Evolutionary conservation across 140 eudicot genomes (phyloP).

Genomic region (Cichorium intybus): DNA sequence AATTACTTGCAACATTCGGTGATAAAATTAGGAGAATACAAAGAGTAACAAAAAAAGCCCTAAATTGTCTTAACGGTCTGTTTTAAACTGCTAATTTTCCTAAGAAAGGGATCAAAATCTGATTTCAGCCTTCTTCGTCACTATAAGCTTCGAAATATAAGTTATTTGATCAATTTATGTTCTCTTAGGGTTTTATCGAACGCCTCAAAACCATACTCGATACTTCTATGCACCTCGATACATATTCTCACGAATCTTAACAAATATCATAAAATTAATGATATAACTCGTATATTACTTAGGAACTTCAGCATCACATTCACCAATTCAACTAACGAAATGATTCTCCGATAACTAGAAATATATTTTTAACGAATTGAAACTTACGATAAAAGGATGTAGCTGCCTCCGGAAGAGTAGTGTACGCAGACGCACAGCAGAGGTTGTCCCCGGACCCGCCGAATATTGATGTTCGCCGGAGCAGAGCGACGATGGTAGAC

Average conservation of each 20-base stretch:
- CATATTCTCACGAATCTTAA: conserved; percentile 1
- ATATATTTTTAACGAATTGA: not conserved
- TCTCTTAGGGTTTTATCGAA: conserved; percentile 21
- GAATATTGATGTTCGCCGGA: conserved; percentile 27
- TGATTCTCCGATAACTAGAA: not conserved
- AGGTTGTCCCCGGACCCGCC: not conserved
- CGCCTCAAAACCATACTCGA: conserved; percentile 6
- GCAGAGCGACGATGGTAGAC: conserved; percentile 10
- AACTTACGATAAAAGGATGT: conserved; percentile 12
- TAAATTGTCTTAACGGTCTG: not conserved
- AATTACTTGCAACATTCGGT: not conserved
- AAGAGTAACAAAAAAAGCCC: not conserved
- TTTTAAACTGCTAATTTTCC: not conserved
- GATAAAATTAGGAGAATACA: not conserved
- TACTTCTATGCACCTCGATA: conserved; percentile 3
- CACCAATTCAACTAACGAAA: conserved; percentile 4
- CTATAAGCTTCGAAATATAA: not conserved
- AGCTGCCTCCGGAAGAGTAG: not conserved
- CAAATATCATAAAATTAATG: not conserved
- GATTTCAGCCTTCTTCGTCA: conserved; percentile 9
- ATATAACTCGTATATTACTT: not conserved
- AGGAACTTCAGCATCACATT: not conserved
- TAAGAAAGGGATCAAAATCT: not conserved
- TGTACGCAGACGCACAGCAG: not conserved
- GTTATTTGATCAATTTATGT: conserved; percentile 7